Percentiles rank a stretch among this genome's conserved stretches.
phyloP scores from a whole-genome alignment of 192 early-diverging fungal species.

The Mortierella claussenii region DNA sequence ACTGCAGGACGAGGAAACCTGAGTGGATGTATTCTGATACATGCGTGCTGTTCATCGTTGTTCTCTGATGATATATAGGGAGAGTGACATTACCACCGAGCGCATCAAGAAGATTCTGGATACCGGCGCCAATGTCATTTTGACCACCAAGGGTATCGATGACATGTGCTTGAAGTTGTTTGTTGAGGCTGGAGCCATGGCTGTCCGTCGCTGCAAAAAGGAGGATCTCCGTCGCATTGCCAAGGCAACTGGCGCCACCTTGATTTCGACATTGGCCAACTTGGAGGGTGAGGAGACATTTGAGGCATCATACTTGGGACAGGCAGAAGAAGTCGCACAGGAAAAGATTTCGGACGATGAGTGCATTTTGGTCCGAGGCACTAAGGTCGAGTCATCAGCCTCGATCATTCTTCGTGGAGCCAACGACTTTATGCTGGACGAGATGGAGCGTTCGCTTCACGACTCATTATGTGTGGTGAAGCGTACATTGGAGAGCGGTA shows the following conservation, averaged over 20 bases:
- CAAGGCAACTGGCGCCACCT: conserved; percentile 94
- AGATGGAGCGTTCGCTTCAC: conserved; percentile 98
- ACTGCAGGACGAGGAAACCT: too few relatives aligned
- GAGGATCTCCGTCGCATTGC: conserved; percentile 98
- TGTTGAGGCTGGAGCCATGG: conserved; percentile 98
- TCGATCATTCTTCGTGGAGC: conserved; percentile 98
- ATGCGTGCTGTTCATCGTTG: too few relatives aligned
- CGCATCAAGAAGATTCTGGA: conserved; percentile 94
- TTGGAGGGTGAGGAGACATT: conserved; percentile 98
- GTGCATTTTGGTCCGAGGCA: conserved; percentile 94
- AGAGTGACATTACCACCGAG: conserved; percentile 96
- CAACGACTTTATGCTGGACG: conserved; percentile 99
- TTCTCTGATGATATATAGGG: conserved; percentile 75
- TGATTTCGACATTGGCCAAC: conserved; percentile 95
- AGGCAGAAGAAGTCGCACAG: conserved; percentile 96
- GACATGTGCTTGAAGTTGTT: conserved; percentile 98
- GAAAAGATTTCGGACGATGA: conserved; percentile 99
- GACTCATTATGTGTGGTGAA: conserved; percentile 96
- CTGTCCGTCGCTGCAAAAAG: conserved; percentile 94
- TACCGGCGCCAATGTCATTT: conserved; percentile 95
- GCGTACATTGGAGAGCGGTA: conserved; percentile 94
- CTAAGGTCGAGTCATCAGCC: conserved; percentile 85
- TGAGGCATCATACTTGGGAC: conserved; percentile 87
- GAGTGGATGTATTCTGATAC: too few relatives aligned
- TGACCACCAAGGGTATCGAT: conserved; percentile 99